Conservation (phyloP, 2,329 filamentous ascomycete genomes). For the Diaporthe eres region DNA sequence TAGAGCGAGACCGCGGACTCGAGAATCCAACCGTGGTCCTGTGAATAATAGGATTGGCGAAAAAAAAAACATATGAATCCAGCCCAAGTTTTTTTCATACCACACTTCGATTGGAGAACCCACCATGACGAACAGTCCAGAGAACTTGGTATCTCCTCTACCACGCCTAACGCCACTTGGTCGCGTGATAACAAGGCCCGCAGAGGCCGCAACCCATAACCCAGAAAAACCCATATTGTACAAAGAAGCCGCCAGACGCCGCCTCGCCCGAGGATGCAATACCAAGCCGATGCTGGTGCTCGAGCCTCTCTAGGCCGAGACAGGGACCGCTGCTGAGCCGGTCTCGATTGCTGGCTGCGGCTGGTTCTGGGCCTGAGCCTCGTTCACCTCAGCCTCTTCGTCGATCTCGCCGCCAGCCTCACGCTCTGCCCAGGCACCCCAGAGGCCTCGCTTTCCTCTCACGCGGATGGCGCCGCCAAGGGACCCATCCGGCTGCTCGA, state of each 20-base stretch:
- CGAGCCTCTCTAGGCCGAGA: conserved; percentile 36
- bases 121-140: conserved; percentile 25
- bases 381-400: conserved; percentile 58
- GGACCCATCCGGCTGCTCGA: conserved; percentile 82
- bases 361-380: conserved; percentile 44
- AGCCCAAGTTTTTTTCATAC: conserved; percentile 15
- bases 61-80: conserved; percentile 19
- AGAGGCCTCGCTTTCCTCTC: conserved; percentile 92
- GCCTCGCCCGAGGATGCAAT: conserved; percentile 20
- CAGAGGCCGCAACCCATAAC: conserved; percentile 23
- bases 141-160: conserved; percentile 38
- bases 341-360: conserved; percentile 52
- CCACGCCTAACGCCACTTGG: conserved; percentile 43
- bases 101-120: conserved; percentile 22
- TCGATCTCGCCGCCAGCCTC: conserved; percentile 76
- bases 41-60: not conserved
- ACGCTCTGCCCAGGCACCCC: conserved; percentile 94
- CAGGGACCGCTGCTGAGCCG: conserved; percentile 39
- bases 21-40: not conserved
- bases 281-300: conserved; percentile 4
- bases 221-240: conserved; percentile 37
- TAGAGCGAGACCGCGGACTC: conserved; percentile 10
- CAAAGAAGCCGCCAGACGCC: conserved; percentile 33
- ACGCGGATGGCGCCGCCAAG: conserved; percentile 88
- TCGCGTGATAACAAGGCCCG: conserved; percentile 37